Percentiles rank a stretch among this genome's conserved stretches.
These are phyloP conservation scores for Lasiosphaeria hispida DNA, from an alignment of 495 filamentous ascomycete genomes.

Conservation along the genomic window DNA sequence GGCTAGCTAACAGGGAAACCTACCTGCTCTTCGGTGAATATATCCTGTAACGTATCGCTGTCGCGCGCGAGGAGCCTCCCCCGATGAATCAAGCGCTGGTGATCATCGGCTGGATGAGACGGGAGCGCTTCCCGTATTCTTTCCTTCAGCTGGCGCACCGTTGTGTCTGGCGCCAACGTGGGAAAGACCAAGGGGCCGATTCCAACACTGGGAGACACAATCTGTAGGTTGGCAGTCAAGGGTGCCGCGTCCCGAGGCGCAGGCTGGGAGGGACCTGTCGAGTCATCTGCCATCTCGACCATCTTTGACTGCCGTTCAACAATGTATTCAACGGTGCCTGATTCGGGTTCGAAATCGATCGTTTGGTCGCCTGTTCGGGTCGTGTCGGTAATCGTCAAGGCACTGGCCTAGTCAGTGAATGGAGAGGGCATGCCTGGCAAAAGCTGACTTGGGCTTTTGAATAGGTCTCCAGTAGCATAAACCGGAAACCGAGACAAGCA, in stretches of 20 bases:
- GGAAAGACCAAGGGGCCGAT: constrained; percentile 55
- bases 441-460: neutral
- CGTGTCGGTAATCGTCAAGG: neutral
- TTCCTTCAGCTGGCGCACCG: constrained; percentile 58
- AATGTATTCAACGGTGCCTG: neutral
- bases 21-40: constrained; percentile 59
- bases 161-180: constrained; percentile 52
- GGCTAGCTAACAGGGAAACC: constrained; percentile 21
- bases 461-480: no score
- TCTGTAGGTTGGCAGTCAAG: constrained; percentile 53
- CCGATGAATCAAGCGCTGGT: constrained; percentile 65
- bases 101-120: constrained; percentile 50
- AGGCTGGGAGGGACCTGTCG: constrained; percentile 9
- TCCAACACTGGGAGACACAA: constrained; percentile 62
- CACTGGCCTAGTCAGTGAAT: neutral
- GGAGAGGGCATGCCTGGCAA: neutral
- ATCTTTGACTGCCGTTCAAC: neutral
- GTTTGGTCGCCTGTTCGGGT: neutral
- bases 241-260: constrained; percentile 18
- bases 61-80: constrained; percentile 58
- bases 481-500: no score
- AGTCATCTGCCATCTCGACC: constrained; percentile 20
- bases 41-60: constrained; percentile 51
- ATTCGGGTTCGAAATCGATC: neutral
- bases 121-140: constrained; percentile 56